phyloP scores from a whole-genome alignment of 352 stramenopile genomes.

The Globisporangium middletonii region DNA sequence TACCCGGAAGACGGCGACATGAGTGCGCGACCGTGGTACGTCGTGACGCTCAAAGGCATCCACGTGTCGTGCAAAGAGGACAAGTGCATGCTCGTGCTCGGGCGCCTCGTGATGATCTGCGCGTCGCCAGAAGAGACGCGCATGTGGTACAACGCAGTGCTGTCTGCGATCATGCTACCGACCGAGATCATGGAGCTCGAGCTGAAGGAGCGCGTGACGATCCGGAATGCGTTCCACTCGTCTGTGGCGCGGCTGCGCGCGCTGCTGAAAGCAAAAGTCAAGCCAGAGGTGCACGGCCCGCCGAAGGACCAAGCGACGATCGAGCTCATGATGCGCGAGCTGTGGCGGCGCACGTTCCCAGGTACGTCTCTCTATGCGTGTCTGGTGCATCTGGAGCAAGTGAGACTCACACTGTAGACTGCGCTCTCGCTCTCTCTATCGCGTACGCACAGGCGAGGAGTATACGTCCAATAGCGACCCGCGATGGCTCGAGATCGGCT shows the following conservation, averaged over 20 bases:
- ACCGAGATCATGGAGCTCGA: constrained; percentile 72
- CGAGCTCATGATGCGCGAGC: constrained; percentile 69
- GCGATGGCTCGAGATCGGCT: constrained; percentile 79
- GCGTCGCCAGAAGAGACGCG: constrained; percentile 45
- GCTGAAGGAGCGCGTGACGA: constrained; percentile 67
- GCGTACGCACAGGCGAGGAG: constrained; percentile 18
- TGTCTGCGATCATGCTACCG: constrained; percentile 52
- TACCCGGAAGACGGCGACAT: constrained; percentile 69
- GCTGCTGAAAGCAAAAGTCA: constrained; percentile 73
- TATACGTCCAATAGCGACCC: constrained; percentile 72
- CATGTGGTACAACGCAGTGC: constrained; percentile 68
- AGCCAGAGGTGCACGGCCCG: constrained; percentile 58
- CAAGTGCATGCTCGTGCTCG: constrained; percentile 57
- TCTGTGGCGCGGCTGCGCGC: constrained; percentile 70
- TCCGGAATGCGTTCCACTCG: constrained; percentile 52
- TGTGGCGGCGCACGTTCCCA: constrained; percentile 65
- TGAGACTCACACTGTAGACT: not conserved
- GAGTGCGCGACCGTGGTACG: constrained; percentile 67
- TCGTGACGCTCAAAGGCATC: constrained; percentile 57
- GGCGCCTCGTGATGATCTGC: constrained; percentile 53
- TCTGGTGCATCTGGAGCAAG: too few species aligned
- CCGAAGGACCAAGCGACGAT: constrained; percentile 69
- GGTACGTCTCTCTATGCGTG: constrained; percentile 2
- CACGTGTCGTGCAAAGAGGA: constrained; percentile 60
- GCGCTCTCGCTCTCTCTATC: not conserved